These are phyloP conservation scores for Bonia amplexicaulis DNA, from an alignment of 176 grass and related monocot genomes.

Conservation along the genomic window DNA sequence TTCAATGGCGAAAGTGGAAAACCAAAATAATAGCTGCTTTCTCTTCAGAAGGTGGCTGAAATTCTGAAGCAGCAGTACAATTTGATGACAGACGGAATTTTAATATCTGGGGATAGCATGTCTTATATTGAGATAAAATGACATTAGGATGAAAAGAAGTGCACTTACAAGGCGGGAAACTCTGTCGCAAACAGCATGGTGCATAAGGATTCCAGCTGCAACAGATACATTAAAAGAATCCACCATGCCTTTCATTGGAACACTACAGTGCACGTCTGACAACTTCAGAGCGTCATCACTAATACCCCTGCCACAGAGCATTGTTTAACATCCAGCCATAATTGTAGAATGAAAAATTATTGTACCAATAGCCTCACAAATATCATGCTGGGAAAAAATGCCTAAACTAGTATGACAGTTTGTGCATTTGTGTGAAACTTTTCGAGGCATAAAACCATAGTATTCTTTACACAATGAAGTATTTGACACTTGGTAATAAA, in stretches of 20 bases:
- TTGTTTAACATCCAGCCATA: slow-evolving; percentile 23
- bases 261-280: slow-evolving; percentile 83
- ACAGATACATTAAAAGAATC: slow-evolving; percentile 99
- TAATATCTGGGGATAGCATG: neutral
- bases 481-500: neutral
- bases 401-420: neutral
- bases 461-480: neutral
- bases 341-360: neutral
- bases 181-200: slow-evolving; percentile 91
- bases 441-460: neutral
- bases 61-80: neutral
- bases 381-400: neutral
- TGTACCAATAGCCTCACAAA: neutral
- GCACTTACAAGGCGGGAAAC: slow-evolving; percentile 68
- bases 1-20: neutral
- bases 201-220: slow-evolving; percentile 94
- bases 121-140: slow-evolving; percentile 5
- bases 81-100: neutral
- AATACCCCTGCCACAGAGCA: slow-evolving; percentile 66
- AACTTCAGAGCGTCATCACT: slow-evolving; percentile 56
- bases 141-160: neutral
- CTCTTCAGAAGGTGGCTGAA: neutral
- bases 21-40: neutral
- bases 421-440: neutral
- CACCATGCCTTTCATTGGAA: slow-evolving; percentile 99